phyloP scores from a whole-genome alignment of 345 rosid genomes.

The Eucalyptus victrix region DNA sequence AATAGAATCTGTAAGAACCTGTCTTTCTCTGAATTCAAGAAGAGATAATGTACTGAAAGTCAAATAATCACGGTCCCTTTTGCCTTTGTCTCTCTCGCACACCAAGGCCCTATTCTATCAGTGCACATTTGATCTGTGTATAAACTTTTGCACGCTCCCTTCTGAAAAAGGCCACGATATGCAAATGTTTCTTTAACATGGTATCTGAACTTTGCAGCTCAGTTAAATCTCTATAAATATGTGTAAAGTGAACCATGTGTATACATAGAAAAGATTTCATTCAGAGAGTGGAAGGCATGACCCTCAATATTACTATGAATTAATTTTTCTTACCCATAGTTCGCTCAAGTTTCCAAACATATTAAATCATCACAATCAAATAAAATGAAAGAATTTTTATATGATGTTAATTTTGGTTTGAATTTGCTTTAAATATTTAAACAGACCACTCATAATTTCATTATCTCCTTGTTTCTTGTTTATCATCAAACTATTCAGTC shows the following conservation, averaged over 20 bases:
- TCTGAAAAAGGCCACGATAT: background rate
- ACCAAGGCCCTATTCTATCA: background rate
- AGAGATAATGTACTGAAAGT: background rate
- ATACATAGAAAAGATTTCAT: background rate
- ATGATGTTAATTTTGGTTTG: background rate
- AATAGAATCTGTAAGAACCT: background rate
- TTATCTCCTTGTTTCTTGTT: background rate
- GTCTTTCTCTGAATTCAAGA: background rate
- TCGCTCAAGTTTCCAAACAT: background rate
- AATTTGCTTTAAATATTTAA: background rate
- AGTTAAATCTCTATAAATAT: background rate
- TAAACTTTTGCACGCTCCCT: background rate
- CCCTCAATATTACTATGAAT: background rate
- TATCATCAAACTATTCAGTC: background rate
- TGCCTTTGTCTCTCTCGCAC: background rate
- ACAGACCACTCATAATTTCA: background rate
- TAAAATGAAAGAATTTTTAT: background rate
- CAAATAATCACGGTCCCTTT: background rate
- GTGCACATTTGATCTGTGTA: background rate
- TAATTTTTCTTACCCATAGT: background rate
- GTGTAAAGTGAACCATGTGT: background rate
- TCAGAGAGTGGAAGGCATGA: background rate
- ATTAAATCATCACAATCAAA: background rate
- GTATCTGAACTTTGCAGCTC: background rate
- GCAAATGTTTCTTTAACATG: background rate